Conservation (phyloP, 257 asterid species). For the Echites panduratus region DNA sequence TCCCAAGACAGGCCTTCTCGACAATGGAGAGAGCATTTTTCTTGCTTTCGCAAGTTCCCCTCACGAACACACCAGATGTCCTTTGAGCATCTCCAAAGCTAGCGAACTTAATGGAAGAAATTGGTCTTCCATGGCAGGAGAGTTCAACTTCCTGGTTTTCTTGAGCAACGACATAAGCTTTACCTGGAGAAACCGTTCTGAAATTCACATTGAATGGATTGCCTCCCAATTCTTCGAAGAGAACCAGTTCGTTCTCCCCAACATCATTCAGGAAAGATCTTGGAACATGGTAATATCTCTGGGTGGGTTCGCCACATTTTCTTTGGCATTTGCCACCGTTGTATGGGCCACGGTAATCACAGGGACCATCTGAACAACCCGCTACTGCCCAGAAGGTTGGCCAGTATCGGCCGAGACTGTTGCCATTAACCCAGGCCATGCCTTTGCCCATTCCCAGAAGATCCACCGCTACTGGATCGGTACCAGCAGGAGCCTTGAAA, state of each 20-base stretch:
- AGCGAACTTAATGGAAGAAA: conserved; percentile 38
- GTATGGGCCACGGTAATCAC: conserved; percentile 72
- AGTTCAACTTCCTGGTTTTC: conserved; percentile 34
- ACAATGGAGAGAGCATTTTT: conserved; percentile 23
- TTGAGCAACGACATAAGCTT: conserved; percentile 37
- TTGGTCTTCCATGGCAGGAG: conserved; percentile 36
- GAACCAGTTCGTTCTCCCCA: conserved; percentile 36
- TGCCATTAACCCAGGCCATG: conserved; percentile 64
- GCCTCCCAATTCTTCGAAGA: conserved; percentile 65
- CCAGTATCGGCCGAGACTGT: conserved; percentile 70
- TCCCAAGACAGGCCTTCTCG: conserved; percentile 41
- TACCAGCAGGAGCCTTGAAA: conserved; percentile 52
- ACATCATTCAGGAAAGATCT: conserved; percentile 35
- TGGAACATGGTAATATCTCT: conserved; percentile 68
- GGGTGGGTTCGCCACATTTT: conserved; percentile 57
- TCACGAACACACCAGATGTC: conserved; percentile 41
- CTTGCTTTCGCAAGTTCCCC: conserved; percentile 34
- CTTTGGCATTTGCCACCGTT: conserved; percentile 33
- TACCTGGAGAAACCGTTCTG: conserved; percentile 33
- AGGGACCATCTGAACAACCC: conserved; percentile 41
- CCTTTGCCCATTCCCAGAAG: conserved; percentile 65
- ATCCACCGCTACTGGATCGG: conserved; percentile 52
- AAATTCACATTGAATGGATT: conserved; percentile 39
- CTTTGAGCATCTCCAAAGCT: conserved; percentile 50
- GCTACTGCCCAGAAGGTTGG: conserved; percentile 39